Percentiles rank a stretch among this genome's conserved stretches.
These are phyloP conservation scores for Xylaria castorea DNA, from an alignment of 495 filamentous ascomycete genomes.

Conservation along the genomic window DNA sequence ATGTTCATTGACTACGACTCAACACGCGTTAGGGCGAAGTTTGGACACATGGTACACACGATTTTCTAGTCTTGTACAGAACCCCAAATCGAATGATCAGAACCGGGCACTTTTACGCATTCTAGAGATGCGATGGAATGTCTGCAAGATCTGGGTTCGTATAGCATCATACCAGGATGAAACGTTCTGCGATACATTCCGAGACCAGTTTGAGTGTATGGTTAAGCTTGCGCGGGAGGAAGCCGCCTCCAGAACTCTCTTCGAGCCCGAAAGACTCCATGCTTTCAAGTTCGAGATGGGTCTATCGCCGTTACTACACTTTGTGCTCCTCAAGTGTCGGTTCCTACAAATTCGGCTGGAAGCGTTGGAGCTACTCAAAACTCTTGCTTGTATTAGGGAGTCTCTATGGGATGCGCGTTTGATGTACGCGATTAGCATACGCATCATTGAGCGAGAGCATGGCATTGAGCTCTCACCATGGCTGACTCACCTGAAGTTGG, in stretches of 20 bases:
- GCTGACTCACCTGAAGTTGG: not conserved
- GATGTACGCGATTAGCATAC: slow-evolving; percentile 37
- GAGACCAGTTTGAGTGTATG: slow-evolving; percentile 4
- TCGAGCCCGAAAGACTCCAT: slow-evolving; percentile 31
- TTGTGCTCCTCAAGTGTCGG: slow-evolving; percentile 54
- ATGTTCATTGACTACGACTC: not conserved
- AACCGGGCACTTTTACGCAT: not conserved
- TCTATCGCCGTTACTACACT: slow-evolving; percentile 50
- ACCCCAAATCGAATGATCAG: not conserved
- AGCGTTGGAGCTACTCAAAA: slow-evolving; percentile 39
- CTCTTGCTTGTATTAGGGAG: slow-evolving; percentile 34
- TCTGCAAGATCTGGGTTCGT: slow-evolving; percentile 13
- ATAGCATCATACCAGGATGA: slow-evolving; percentile 17
- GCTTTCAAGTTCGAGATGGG: slow-evolving; percentile 56
- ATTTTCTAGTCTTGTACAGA: not conserved
- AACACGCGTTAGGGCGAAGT: not conserved
- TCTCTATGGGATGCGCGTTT: slow-evolving; percentile 41
- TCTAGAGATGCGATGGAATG: slow-evolving; percentile 16
- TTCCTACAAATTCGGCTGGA: slow-evolving; percentile 45
- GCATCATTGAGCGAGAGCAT: slow-evolving; percentile 46
- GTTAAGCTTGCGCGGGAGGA: slow-evolving; percentile 26
- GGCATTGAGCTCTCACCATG: slow-evolving; percentile 27
- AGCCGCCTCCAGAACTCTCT: slow-evolving; percentile 16
- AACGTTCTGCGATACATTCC: not conserved
- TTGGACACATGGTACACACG: not conserved